A percentile compares a stretch with the other conserved stretches of the same genome.
Conservation (phyloP, 306 rosid genomes). For the Corylus americana region DNA sequence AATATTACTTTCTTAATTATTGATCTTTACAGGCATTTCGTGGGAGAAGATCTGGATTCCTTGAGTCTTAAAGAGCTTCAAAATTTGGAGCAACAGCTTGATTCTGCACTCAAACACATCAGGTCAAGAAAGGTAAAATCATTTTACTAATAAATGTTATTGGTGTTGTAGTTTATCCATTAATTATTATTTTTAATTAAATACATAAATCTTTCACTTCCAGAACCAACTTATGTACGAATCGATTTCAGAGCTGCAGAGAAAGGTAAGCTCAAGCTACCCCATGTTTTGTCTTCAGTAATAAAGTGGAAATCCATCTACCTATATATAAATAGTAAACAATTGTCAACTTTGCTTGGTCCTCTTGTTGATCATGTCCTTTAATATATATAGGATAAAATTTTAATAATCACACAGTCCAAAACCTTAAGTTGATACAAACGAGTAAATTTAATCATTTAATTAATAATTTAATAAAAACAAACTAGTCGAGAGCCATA, state of each 20-base stretch:
- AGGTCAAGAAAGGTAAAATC: slow-evolving; percentile 70
- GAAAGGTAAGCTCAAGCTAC: slow-evolving; percentile 50
- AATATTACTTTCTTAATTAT: not conserved
- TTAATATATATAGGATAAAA: not conserved
- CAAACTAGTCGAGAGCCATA: too few species aligned
- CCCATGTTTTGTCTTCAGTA: not conserved
- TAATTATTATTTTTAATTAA: not conserved
- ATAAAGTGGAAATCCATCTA: not conserved
- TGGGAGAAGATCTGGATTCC: slow-evolving; percentile 75
- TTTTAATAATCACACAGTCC: too few species aligned
- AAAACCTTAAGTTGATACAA: too few species aligned
- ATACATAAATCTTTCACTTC: slow-evolving; percentile 1
- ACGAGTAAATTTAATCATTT: too few species aligned
- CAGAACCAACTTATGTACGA: slow-evolving; percentile 89
- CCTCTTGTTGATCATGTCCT: not conserved
- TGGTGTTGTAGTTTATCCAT: slow-evolving; percentile 3
- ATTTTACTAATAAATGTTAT: not conserved
- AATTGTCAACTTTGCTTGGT: not conserved
- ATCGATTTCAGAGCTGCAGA: slow-evolving; percentile 76
- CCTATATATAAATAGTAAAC: not conserved
- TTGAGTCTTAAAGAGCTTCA: slow-evolving; percentile 73
- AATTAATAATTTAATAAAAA: too few species aligned
- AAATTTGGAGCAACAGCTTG: slow-evolving; percentile 85
- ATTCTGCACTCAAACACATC: slow-evolving; percentile 69
- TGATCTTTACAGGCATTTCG: slow-evolving; percentile 58